Percentiles rank a stretch among this genome's conserved stretches.
These are phyloP conservation scores for Teratosphaeria epicoccoides DNA, from an alignment of 2,329 filamentous ascomycete genomes.

Conservation along the genomic window DNA sequence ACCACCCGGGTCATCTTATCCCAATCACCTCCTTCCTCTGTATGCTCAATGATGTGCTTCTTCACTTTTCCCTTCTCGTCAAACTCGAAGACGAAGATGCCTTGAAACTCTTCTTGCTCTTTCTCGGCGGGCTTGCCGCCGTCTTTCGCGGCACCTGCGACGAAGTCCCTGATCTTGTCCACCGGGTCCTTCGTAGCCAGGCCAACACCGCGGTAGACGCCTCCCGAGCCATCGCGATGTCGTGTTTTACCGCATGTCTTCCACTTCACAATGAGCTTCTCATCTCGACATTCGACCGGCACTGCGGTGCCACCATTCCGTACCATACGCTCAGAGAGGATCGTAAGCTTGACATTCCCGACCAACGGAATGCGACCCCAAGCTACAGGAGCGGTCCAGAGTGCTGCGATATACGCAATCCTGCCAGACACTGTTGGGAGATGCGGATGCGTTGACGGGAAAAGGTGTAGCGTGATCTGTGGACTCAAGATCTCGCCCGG, in stretches of 20 bases:
- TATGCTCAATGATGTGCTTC: slow-evolving; percentile 88
- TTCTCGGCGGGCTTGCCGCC: neutral
- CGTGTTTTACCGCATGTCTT: slow-evolving; percentile 53
- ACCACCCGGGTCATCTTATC: slow-evolving; percentile 79
- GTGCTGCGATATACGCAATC: slow-evolving; percentile 80
- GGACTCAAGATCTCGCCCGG: slow-evolving; percentile 53
- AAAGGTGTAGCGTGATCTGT: slow-evolving; percentile 51
- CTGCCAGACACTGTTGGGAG: slow-evolving; percentile 86
- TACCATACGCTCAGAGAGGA: slow-evolving; percentile 81
- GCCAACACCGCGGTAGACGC: slow-evolving; percentile 31
- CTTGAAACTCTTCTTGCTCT: slow-evolving; percentile 62
- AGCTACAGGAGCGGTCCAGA: slow-evolving; percentile 92
- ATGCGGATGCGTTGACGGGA: slow-evolving; percentile 68
- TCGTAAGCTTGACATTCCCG: slow-evolving; percentile 78
- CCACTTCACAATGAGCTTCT: slow-evolving; percentile 89
- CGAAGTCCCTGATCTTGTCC: slow-evolving; percentile 45
- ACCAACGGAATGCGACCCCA: slow-evolving; percentile 90
- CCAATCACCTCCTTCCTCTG: slow-evolving; percentile 71
- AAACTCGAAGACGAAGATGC: slow-evolving; percentile 92
- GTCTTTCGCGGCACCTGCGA: slow-evolving; percentile 33
- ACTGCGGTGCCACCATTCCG: slow-evolving; percentile 38
- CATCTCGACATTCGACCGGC: slow-evolving; percentile 39
- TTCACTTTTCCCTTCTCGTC: slow-evolving; percentile 73
- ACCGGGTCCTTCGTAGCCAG: slow-evolving; percentile 35
- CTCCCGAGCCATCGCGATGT: slow-evolving; percentile 33